Base-by-base conservation (phyloP, 768 basidiomycete genomes). In the Gelatoporia subvermispora region DNA sequence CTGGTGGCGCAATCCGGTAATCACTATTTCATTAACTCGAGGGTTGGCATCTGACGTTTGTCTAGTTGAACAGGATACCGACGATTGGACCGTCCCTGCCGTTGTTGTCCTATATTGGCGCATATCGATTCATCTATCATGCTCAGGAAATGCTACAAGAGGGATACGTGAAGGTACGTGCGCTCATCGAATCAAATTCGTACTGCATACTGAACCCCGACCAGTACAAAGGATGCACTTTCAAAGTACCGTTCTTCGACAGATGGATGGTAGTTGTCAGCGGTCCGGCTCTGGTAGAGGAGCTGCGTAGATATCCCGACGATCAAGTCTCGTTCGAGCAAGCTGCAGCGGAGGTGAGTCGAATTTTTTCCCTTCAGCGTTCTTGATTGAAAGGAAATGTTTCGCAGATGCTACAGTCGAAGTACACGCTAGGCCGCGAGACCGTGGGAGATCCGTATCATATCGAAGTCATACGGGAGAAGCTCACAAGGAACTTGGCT, bases 211-310 rank as follows among this genome's bases (percentile, higher is more conserved):
- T 13, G 28, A 31, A 7, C 13, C 13, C 13, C 3, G 10, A 41
- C 20, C 42, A 61, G 60, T 50, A 54, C 43, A 51, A 52, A 13
- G 45, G 39, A 1, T 44, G 53, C 15, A 34, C 53, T 10, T 80
- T 76, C 62, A 74, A 72, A 58, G 62, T 79, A 4, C 61, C 77
- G 0, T 63, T 64, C 28, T 55, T 75, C 36, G 63, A 72, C 35
- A 61, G 67, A 41, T 80, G 79, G 78, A 50, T 71, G 16, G 65
- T 78, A 20, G 58, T 81, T 9, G 58, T 73, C 20, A 66, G 67
- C n/a, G 72, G 75, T 1, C 60, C 64, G 0, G 50, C 70, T 22
- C 62, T 72, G 36, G 61, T 79, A 10, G 74, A 80, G 7, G 80
- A 82, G 39, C 54, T 82, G 17, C 68, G 75, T 21, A 72, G 62